Percentiles rank a stretch among this genome's conserved stretches.
These are phyloP conservation scores for Mycena rosella DNA, from an alignment of 768 basidiomycete genomes.

Conservation along the genomic window DNA sequence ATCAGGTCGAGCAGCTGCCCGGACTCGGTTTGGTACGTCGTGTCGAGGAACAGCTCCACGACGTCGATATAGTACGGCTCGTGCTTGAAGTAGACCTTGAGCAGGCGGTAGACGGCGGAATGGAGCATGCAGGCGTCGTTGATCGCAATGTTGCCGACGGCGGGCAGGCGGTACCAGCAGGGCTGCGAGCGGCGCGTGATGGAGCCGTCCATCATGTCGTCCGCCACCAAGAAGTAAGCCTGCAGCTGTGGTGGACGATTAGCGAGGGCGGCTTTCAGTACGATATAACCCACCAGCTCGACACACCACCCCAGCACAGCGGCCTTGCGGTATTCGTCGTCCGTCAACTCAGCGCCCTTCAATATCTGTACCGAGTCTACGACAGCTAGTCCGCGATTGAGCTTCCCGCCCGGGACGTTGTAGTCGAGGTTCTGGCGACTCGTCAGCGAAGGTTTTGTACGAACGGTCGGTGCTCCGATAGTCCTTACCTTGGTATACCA, in stretches of 20 bases:
- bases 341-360: constrained; percentile 72
- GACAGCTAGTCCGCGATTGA: constrained; percentile 95
- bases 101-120: constrained; percentile 89
- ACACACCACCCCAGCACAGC: constrained; percentile 96
- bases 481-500: constrained; percentile 82
- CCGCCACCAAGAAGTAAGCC: constrained; percentile 95
- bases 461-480: constrained; percentile 40
- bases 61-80: constrained; percentile 90
- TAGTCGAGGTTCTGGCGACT: constrained; percentile 80
- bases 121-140: constrained; percentile 98
- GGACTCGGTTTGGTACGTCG: constrained; percentile 91
- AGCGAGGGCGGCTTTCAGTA: background rate
- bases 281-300: constrained; percentile 79
- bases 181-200: constrained; percentile 94
- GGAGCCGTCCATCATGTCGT: constrained; percentile 97
- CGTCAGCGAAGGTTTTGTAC: background rate
- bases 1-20: constrained; percentile 96
- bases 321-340: constrained; percentile 89
- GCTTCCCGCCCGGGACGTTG: constrained; percentile 95
- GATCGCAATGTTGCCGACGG: constrained; percentile 87
- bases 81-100: constrained; percentile 86
- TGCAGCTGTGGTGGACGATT: constrained; percentile 71
- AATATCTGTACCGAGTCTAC: constrained; percentile 93
- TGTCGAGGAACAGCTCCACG: constrained; percentile 91
- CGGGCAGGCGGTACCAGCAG: constrained; percentile 85